phyloP scores from a whole-genome alignment of 305 asterid species.

The Fraxinus dipetala region DNA sequence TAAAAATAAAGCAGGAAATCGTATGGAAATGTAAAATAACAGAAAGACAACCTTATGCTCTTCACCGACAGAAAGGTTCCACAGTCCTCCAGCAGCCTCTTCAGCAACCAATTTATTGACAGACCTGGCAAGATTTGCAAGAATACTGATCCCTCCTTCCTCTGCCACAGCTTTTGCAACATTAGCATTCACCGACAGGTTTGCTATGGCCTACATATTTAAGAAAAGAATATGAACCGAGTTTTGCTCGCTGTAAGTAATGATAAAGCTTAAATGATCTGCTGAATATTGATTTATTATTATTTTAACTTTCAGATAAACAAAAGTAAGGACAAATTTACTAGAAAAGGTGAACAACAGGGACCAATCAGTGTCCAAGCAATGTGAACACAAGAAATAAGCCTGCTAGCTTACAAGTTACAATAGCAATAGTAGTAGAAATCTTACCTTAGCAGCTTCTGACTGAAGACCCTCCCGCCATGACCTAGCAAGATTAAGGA shows the following conservation, averaged over 20 bases:
- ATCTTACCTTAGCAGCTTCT: constrained; percentile 81
- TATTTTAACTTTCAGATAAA: background rate
- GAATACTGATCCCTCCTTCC: constrained; percentile 75
- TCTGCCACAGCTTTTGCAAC: constrained; percentile 94
- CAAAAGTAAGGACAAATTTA: background rate
- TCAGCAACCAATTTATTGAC: constrained; percentile 82
- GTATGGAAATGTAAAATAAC: background rate
- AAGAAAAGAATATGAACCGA: constrained; percentile 13
- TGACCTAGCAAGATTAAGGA: constrained; percentile 72
- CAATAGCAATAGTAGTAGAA: constrained; percentile 16
- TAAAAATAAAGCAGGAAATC: constrained; percentile 15
- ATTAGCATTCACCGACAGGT: constrained; percentile 75
- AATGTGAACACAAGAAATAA: background rate
- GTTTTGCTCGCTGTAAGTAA: constrained; percentile 13
- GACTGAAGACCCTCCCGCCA: constrained; percentile 88
- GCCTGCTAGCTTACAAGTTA: background rate
- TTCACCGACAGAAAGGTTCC: constrained; percentile 97
- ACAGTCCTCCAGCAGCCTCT: constrained; percentile 96
- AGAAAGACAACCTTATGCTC: constrained; percentile 70
- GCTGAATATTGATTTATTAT: background rate
- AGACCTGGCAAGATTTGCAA: constrained; percentile 69
- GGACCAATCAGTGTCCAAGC: constrained; percentile 5
- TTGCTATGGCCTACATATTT: constrained; percentile 77
- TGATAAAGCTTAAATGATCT: constrained; percentile 11
- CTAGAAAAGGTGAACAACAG: background rate